These are phyloP conservation scores for Pythium sp. DNA, from an alignment of 352 stramenopile species.

Conservation along the genomic window DNA sequence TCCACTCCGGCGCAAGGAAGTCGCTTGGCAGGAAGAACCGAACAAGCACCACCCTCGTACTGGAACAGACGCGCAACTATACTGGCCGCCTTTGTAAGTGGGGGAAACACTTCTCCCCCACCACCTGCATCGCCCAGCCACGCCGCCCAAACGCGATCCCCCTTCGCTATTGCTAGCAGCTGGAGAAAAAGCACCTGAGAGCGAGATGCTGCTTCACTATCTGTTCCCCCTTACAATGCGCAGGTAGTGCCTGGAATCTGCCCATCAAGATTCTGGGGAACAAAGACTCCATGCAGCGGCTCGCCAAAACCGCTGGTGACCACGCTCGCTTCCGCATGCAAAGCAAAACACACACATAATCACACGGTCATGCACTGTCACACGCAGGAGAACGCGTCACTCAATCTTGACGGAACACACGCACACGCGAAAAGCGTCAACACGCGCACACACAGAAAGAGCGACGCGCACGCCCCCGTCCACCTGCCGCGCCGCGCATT, in stretches of 20 bases:
- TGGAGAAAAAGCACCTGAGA: not conserved
- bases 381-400: not conserved
- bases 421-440: not conserved
- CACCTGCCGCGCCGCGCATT: slow-evolving; percentile 7
- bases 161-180: not conserved
- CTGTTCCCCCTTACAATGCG: slow-evolving; percentile 78
- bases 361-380: not conserved
- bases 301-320: slow-evolving; percentile 74
- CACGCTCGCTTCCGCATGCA: slow-evolving; percentile 8
- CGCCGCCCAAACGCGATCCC: not conserved
- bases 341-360: not conserved
- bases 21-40: not conserved
- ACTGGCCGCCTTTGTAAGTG: slow-evolving; percentile 70
- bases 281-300: slow-evolving; percentile 37
- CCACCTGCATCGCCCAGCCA: slow-evolving; percentile 43
- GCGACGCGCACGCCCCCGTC: slow-evolving; percentile 11
- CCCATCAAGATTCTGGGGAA: slow-evolving; percentile 83
- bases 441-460: not conserved
- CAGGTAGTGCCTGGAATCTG: slow-evolving; percentile 71
- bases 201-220: slow-evolving; percentile 30
- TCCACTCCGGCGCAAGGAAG: not conserved
- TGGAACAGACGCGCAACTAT: slow-evolving; percentile 23
- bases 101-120: slow-evolving; percentile 54
- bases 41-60: not conserved
- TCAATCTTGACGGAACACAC: not conserved